Evolutionary conservation across 768 basidiomycete genomes (phyloP).

Genomic region (Mycena polygramma): DNA sequence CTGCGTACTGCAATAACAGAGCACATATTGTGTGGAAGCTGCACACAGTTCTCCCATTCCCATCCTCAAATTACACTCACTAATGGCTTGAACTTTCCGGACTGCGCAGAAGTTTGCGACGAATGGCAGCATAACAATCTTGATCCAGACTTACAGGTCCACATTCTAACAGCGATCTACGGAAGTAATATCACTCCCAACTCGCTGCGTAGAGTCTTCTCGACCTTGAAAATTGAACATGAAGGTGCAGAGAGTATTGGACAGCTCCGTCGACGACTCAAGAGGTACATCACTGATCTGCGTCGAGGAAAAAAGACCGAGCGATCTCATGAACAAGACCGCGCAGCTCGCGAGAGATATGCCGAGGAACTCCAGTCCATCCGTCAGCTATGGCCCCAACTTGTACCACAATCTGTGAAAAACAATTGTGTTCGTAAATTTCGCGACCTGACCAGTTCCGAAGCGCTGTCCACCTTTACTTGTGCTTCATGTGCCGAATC

Average conservation of each 20-base stretch:
- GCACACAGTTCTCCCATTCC: background rate
- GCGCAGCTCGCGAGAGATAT: background rate
- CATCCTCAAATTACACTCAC: background rate
- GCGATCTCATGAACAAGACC: background rate
- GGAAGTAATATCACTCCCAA: background rate
- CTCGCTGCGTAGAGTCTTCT: background rate
- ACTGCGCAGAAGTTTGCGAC: background rate
- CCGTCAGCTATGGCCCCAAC: background rate
- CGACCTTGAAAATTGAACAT: background rate
- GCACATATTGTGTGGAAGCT: background rate
- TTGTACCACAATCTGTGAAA: background rate
- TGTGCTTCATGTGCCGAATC: background rate
- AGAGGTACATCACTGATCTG: background rate
- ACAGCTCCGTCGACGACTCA: too few species aligned
- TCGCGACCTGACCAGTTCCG: background rate
- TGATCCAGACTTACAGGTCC: constrained; percentile 1
- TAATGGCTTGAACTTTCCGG: background rate
- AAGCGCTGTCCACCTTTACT: background rate
- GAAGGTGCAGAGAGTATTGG: too few species aligned
- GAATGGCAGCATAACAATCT: background rate
- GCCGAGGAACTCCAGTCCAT: background rate
- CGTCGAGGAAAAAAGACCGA: background rate
- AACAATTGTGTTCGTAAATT: background rate
- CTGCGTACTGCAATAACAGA: background rate
- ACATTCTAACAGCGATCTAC: background rate